Evolutionary conservation across 2,329 filamentous ascomycete genomes (phyloP), one percentile per base, ranked within the genome.

Genomic region (Mycosphaerella sp.): DNA sequence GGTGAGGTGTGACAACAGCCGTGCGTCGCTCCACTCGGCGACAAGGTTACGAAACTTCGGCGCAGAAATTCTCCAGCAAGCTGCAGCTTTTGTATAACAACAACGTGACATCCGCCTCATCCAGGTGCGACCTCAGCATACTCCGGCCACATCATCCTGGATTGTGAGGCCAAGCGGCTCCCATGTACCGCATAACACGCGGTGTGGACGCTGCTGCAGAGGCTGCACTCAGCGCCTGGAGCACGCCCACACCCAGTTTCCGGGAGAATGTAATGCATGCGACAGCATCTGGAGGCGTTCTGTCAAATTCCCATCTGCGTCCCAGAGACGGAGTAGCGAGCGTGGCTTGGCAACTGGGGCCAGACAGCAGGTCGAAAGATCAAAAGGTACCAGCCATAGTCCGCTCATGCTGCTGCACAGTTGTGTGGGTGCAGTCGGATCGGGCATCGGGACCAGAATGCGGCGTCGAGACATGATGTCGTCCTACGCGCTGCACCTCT

Each of bases 1-100:
- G 26, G 36, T 53, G 50, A 53, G 43, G 50, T 53, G 42, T 53
- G 43, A 53, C 50, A 53, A 53, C 26, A 53, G 36, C 43, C 50
- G 43, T 38, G 48, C 48, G 31, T 12, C 21, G 29, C 48, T 51
- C 48, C 48, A 45, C 48, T 38, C 17, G 17, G 39, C 26, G 41
- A 9, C n/a, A 14, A n/a, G 41, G 48, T 36, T 38, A 31, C 40
- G 41, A 51, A 51, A 44, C 48, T 44, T 21, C 40, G 40, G 48
- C 48, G 48, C 48, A 36, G n/a, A 51, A 34, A 41, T 14, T 45
- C 48, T 38, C 40, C 41, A 51, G 48, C 40, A 40, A 31, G 48
- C 40, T 51, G 48, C 48, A 51, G 48, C 40, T 39, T 31, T 21
- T 36, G 48, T 51, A 34, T 40, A 14, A 51, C 48, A 26, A 34